Conservation (phyloP, 352 stramenopile genomes). For the Pythium volutum region DNA sequence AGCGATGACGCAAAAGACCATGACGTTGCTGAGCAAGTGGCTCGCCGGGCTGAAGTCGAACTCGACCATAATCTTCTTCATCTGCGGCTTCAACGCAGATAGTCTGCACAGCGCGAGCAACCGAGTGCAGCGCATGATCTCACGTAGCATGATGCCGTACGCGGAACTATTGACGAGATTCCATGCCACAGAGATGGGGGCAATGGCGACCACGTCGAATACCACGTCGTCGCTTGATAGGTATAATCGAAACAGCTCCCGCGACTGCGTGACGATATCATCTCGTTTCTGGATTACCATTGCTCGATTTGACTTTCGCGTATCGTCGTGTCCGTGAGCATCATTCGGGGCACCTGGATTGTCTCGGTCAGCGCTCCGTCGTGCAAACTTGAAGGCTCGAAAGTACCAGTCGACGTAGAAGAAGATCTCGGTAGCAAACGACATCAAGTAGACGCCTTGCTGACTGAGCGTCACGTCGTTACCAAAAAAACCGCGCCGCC, state of each 20-base stretch:
- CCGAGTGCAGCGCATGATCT: constrained; percentile 38
- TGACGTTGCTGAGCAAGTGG: constrained; percentile 44
- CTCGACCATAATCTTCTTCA: constrained; percentile 47
- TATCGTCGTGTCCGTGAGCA: background rate
- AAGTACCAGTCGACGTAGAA: constrained; percentile 62
- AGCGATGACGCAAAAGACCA: constrained; percentile 37
- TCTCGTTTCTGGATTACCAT: constrained; percentile 4
- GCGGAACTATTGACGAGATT: constrained; percentile 48
- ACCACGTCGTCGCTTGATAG: constrained; percentile 30
- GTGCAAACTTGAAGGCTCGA: constrained; percentile 39
- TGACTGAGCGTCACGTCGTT: constrained; percentile 31
- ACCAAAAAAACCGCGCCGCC: constrained; percentile 21
- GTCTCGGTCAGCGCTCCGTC: background rate
- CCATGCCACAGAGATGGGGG: constrained; percentile 48
- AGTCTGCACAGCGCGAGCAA: constrained; percentile 42
- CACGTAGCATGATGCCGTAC: constrained; percentile 26
- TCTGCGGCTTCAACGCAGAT: constrained; percentile 31
- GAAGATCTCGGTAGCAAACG: constrained; percentile 46
- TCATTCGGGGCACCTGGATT: background rate
- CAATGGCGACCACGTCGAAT: constrained; percentile 30
- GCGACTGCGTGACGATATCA: constrained; percentile 10
- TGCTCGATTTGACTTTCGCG: constrained; percentile 2
- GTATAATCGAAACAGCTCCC: constrained; percentile 29
- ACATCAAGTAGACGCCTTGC: constrained; percentile 28
- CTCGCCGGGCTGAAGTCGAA: constrained; percentile 34